Evolutionary conservation across 2,329 filamentous ascomycete genomes (phyloP), one percentile per base, ranked within the genome.

Genomic region (Diaporthe ilicicola): DNA sequence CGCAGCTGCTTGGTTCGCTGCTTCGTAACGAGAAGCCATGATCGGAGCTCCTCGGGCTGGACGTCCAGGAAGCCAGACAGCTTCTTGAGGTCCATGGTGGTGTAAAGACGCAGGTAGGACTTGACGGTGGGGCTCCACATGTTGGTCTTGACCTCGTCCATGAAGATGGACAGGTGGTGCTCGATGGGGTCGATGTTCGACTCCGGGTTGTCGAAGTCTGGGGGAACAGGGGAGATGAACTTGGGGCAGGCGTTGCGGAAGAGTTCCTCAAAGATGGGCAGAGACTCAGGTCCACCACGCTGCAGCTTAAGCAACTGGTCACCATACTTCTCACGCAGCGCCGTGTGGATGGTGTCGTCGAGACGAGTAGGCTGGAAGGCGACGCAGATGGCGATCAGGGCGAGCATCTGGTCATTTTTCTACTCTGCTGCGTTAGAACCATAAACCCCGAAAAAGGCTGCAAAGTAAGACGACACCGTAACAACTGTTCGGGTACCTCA

Each of bases 321-420:
- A 79, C 96, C 96, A 84, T 98, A 99, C 91, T 99, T 99, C 89
- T 99, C 96, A 74, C 96, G 92, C 68, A 99, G 91, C 74, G 95
- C 94, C 73, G 94, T 97, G 91, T 99, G 96, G 86, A 99, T 98
- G 81, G 95, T 98, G 88, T 99, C 96, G 82, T 99, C 96, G 78
- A 99, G 91, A 77, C 96, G 91, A 70, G 95, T 98, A 71, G 96
- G 96, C 85, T 97, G 93, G 89, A 99, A 97, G 75, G 96, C 95
- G 70, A 98, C 95, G 84, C 96, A 99, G 86, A 99, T 98, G 83
- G 96, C 95, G 78, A 99, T 97, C 76, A 99, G 90, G 48, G 96
- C 96, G 83, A 98, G 98, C 95, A 99, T 98, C 88, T 99, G 96
- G 84, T 99, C 96, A 84, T 97, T 98, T 91, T 98, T 98, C 93